Evolutionary conservation across 495 filamentous ascomycete genomes (phyloP).

Genomic region (Aspergillus nidulans): DNA sequence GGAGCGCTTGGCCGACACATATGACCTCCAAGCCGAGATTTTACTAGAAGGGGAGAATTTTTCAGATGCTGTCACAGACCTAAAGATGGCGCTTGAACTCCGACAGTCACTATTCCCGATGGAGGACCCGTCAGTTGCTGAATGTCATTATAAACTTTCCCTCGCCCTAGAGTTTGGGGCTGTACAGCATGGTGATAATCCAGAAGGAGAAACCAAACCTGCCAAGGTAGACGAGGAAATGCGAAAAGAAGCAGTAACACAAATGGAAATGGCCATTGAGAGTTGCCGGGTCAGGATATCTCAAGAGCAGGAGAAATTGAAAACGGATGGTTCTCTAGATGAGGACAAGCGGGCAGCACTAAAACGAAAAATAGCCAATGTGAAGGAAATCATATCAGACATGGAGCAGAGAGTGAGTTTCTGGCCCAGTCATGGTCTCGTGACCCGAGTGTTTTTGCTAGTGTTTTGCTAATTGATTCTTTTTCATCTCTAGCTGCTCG

Average conservation of each 20-base stretch:
- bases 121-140: conserved; percentile 78
- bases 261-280: conserved; percentile 79
- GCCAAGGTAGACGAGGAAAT: conserved; percentile 58
- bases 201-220: conserved; percentile 26
- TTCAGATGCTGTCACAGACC: conserved; percentile 71
- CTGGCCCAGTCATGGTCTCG: not conserved
- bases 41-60: conserved; percentile 93
- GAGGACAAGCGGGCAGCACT: conserved; percentile 49
- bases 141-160: conserved; percentile 94
- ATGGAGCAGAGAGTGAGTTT: conserved; percentile 74
- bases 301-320: conserved; percentile 64
- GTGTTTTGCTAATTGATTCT: conserved; percentile 1
- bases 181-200: conserved; percentile 58
- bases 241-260: conserved; percentile 67
- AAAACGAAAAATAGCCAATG: conserved; percentile 67
- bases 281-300: conserved; percentile 71
- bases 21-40: conserved; percentile 90
- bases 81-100: conserved; percentile 67
- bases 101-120: conserved; percentile 71
- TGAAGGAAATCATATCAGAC: conserved; percentile 80
- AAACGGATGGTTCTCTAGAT: conserved; percentile 47
- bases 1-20: conserved; percentile 82
- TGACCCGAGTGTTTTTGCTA: conserved; percentile 10
- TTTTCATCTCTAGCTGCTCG: conserved; percentile 54
- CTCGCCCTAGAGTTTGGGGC: conserved; percentile 92